A percentile compares a stretch with the other conserved stretches of the same genome.
Evolutionary conservation across 2,329 filamentous ascomycete species (phyloP).

Genomic region (Fusarium pseudoanthophilum): DNA sequence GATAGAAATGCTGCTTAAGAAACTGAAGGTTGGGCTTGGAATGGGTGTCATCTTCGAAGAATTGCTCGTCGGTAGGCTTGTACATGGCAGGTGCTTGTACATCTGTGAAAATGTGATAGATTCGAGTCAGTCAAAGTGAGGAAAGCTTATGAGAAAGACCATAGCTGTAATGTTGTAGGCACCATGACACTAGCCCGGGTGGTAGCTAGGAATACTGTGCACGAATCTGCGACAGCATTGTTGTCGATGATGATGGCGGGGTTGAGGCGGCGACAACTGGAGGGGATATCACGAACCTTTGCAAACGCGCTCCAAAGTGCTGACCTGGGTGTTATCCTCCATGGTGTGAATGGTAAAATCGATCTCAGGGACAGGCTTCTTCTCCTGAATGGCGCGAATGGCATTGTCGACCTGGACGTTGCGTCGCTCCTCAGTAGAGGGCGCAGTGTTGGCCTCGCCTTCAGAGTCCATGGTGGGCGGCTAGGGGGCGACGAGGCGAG

Average conservation of each 20-base stretch:
- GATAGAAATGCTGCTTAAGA: slow-evolving; percentile 97
- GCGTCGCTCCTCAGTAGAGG: slow-evolving; percentile 58
- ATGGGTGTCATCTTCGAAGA: slow-evolving; percentile 87
- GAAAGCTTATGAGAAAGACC: neutral
- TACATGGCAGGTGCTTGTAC: slow-evolving; percentile 96
- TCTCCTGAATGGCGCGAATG: slow-evolving; percentile 90
- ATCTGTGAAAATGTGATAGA: slow-evolving; percentile 65
- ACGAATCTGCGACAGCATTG: slow-evolving; percentile 26
- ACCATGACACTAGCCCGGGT: neutral
- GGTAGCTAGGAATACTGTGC: slow-evolving; percentile 1
- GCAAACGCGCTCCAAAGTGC: slow-evolving; percentile 93
- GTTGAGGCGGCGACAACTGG: slow-evolving; percentile 30
- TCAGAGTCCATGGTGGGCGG: slow-evolving; percentile 58
- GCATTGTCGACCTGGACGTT: slow-evolving; percentile 83
- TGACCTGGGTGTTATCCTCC: slow-evolving; percentile 97
- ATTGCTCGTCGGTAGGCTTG: slow-evolving; percentile 92
- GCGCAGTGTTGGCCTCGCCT: slow-evolving; percentile 49
- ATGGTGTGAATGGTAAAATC: slow-evolving; percentile 98
- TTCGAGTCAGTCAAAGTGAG: slow-evolving; percentile 31
- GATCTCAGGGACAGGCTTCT: slow-evolving; percentile 96
- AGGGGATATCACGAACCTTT: slow-evolving; percentile 76
- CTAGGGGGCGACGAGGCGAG: slow-evolving; percentile 29
- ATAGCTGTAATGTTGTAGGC: neutral
- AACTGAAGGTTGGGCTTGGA: slow-evolving; percentile 93
- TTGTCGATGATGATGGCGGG: slow-evolving; percentile 35